Conservation (phyloP, 139 green algal species). For the Picochlorum sp. region DNA sequence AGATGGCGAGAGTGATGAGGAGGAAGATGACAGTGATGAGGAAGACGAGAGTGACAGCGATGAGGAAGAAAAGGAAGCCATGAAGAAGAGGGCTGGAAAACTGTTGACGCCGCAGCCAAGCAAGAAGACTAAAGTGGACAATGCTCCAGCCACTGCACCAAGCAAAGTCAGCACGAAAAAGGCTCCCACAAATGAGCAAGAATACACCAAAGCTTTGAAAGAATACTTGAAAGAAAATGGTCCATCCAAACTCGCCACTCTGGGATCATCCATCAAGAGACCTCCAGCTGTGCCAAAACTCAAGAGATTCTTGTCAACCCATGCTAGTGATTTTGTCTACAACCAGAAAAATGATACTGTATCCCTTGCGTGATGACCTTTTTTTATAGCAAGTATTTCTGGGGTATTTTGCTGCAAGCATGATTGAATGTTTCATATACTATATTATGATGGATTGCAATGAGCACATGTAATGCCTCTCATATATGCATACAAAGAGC, state of each 20-base stretch:
- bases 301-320: not conserved
- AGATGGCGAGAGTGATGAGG: conserved; percentile 8
- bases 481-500: no score
- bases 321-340: conserved; percentile 10
- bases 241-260: conserved; percentile 6
- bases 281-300: conserved; percentile 9
- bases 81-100: not conserved
- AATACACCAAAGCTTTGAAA: conserved; percentile 9
- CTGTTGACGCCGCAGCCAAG: not conserved
- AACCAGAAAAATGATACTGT: conserved; percentile 17
- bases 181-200: conserved; percentile 3
- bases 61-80: not conserved
- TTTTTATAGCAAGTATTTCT: not conserved
- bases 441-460: no score
- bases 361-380: conserved; percentile 5
- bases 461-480: no score
- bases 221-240: conserved; percentile 6
- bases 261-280: conserved; percentile 8
- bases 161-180: conserved; percentile 4
- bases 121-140: conserved; percentile 5
- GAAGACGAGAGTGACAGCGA: not conserved
- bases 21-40: not conserved
- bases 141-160: conserved; percentile 9
- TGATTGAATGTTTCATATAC: no score
- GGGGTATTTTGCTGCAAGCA: no score